phyloP scores from a whole-genome alignment of 2,329 filamentous ascomycete species.

The Fusarium nisikadoi region DNA sequence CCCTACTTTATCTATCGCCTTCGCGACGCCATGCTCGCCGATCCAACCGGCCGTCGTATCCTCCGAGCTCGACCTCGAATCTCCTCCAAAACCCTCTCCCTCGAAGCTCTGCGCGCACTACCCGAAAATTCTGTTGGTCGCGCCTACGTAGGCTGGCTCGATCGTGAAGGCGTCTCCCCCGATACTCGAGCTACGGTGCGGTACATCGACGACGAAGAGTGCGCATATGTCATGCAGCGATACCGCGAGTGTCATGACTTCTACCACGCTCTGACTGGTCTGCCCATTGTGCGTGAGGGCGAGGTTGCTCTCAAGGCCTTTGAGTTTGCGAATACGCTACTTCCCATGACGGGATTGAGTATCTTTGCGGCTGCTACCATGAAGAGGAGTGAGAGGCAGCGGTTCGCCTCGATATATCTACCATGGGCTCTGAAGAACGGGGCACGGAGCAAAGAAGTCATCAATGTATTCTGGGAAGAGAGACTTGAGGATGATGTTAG shows the following conservation, averaged over 20 bases:
- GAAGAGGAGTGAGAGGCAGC: constrained; percentile 80
- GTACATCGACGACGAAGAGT: constrained; percentile 95
- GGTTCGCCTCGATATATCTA: constrained; percentile 80
- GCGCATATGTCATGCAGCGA: constrained; percentile 97
- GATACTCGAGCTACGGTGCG: constrained; percentile 85
- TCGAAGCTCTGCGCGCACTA: constrained; percentile 76
- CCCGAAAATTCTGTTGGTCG: constrained; percentile 80
- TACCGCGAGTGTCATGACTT: constrained; percentile 99
- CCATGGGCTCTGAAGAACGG: constrained; percentile 94
- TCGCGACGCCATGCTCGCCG: constrained; percentile 87
- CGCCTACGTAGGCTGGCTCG: constrained; percentile 90
- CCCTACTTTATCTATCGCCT: constrained; percentile 96
- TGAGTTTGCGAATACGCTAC: constrained; percentile 91
- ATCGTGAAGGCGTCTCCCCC: constrained; percentile 90
- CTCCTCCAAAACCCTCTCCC: constrained; percentile 75
- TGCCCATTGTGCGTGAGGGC: constrained; percentile 93
- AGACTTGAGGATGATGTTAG: constrained; percentile 85
- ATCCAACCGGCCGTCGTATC: constrained; percentile 87
- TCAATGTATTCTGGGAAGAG: constrained; percentile 99
- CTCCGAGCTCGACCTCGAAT: constrained; percentile 90
- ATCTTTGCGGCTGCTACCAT: constrained; percentile 87
- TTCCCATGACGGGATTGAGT: constrained; percentile 94
- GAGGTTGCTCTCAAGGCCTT: constrained; percentile 98
- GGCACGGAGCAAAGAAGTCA: constrained; percentile 77
- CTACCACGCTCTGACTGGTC: constrained; percentile 91